Percentiles rank a stretch among this genome's conserved stretches.
phyloP scores from a whole-genome alignment of 495 filamentous ascomycete genomes.

The Acidomyces sp. region DNA sequence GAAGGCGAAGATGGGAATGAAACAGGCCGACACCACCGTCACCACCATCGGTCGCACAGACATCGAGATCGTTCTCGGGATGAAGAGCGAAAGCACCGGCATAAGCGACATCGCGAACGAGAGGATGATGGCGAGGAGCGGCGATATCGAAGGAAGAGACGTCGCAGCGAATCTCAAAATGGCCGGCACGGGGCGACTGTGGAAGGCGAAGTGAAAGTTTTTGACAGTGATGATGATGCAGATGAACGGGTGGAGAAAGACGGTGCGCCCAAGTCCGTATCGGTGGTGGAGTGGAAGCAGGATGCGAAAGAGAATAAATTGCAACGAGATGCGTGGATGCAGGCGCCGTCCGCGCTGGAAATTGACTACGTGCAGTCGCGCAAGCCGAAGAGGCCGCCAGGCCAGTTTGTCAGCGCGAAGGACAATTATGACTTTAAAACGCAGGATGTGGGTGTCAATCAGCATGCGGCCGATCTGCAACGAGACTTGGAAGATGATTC shows the following conservation, averaged over 20 bases:
- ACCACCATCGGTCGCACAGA: conserved; percentile 36
- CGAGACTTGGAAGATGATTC: conserved; percentile 9
- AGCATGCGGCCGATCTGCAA: conserved; percentile 48
- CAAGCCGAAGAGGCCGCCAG: conserved; percentile 37
- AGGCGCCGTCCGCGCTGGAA: conserved; percentile 64
- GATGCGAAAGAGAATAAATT: conserved; percentile 22
- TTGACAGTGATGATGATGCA: conserved; percentile 23
- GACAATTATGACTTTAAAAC: conserved; percentile 63
- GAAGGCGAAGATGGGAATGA: conserved; percentile 22
- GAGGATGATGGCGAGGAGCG: conserved; percentile 22
- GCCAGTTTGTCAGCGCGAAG: conserved; percentile 32
- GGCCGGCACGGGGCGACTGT: neutral
- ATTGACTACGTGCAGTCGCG: conserved; percentile 70
- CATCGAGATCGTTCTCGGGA: conserved; percentile 26
- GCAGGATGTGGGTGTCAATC: conserved; percentile 70
- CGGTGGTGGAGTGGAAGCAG: conserved; percentile 24
- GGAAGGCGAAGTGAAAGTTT: conserved; percentile 13
- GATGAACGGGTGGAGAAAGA: conserved; percentile 24
- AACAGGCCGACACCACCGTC: conserved; percentile 27
- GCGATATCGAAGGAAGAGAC: conserved; percentile 15
- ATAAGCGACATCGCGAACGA: conserved; percentile 39
- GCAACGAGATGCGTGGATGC: conserved; percentile 87
- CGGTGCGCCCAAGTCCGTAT: conserved; percentile 24
- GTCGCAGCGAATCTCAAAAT: conserved; percentile 16
- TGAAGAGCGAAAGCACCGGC: conserved; percentile 35